Base-by-base conservation (phyloP, 352 stramenopile genomes). In the Plasmopara viticola region DNA sequence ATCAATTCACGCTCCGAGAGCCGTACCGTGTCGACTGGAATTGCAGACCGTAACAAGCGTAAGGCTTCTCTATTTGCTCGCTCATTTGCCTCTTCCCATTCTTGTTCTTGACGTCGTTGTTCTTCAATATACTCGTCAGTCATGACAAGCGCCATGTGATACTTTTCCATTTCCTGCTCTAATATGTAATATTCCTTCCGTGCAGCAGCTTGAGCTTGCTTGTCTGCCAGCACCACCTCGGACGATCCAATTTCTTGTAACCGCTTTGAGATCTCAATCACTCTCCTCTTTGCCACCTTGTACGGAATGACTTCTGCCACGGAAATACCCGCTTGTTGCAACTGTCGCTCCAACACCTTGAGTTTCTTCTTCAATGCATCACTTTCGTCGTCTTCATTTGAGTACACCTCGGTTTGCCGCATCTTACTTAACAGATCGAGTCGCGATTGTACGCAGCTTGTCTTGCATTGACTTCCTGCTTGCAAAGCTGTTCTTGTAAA, bases 121-220 rank as follows among this genome's bases (percentile, higher is more conserved):
- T 96, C 78, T 51, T 83, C 83, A 35, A 89, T 72, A 56, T 96
- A 95, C 61, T 97, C 88, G 52, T 97, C 88, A 7, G 81, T 86
- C 60, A 94, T 75, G 15, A 94, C 64, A n/a, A 97, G 69, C 40
- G 88, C 88, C 45, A 76, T 92, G 66, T 91, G 87, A 53, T 91
- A 96, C 45, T 87, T 85, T 56, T 96, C 84, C 84, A 96, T 95
- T 30, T 95, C 76, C 54, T 94, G 84, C 62, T 96, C 86, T 0
- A 96, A 70, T 44, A 79, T 67, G 48, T 87, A 95, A 50, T 94
- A 94, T 56, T 96, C 85, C 17, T 90, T 83, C 0, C 83, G 72
- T 1, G 86, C 65, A 17, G 72, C 70, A 33, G 51, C 56, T 45
- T 82, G 66, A 14, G 60, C 67, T 4, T 52, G 44, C 43, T 82